These are phyloP conservation scores for Trametopsis cervina DNA, from an alignment of 768 basidiomycete genomes.

Conservation along the genomic window DNA sequence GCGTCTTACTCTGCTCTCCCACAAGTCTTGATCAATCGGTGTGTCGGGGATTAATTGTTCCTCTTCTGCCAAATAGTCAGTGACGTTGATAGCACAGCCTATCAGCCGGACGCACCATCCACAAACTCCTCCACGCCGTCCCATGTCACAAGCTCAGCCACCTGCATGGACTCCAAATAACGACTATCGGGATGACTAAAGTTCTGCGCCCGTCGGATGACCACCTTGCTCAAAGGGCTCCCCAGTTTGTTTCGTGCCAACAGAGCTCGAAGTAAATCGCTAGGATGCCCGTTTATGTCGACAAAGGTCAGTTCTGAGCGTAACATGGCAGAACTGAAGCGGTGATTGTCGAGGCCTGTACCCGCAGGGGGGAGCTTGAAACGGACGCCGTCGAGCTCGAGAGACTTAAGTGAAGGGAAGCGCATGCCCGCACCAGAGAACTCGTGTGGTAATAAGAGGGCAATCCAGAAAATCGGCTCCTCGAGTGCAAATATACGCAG, in stretches of 20 bases:
- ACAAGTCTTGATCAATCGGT: no score
- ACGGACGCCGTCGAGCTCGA: background rate
- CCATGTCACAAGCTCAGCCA: background rate
- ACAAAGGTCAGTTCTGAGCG: background rate
- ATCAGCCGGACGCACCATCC: background rate
- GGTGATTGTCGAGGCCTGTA: background rate
- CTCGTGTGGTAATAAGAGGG: background rate
- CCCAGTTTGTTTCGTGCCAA: background rate
- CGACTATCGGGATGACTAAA: background rate
- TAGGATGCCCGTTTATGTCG: background rate
- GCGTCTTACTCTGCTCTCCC: no score
- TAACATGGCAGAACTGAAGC: background rate
- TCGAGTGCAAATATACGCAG: background rate
- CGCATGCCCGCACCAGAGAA: background rate
- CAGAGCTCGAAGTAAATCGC: background rate
- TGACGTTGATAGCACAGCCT: no score
- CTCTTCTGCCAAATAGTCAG: no score
- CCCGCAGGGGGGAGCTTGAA: background rate
- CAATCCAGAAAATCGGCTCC: background rate
- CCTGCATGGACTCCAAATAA: background rate
- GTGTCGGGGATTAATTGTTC: no score
- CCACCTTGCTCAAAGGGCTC: background rate
- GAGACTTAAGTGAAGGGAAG: background rate
- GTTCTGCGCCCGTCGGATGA: background rate
- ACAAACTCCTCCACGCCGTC: background rate